phyloP scores from a whole-genome alignment of 805 yeast genomes.

The Saccharomycodes ludwigii region DNA sequence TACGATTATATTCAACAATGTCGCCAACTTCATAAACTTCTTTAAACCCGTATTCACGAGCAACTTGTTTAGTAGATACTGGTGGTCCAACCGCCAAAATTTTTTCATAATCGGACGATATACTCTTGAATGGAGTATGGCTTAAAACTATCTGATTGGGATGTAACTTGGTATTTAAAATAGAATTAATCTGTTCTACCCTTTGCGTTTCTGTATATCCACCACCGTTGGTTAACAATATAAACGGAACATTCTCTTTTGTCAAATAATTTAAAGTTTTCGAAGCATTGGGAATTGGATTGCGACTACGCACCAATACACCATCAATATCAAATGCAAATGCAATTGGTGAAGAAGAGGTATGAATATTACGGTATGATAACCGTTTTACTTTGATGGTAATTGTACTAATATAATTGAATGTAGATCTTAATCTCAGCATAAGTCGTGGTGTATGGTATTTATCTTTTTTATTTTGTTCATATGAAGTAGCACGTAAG shows the following conservation, averaged over 20 bases:
- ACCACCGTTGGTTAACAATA: conserved; percentile 86
- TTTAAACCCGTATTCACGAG: conserved; percentile 62
- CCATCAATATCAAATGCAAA: conserved; percentile 59
- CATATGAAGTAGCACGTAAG: too few species aligned
- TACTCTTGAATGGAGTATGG: conserved; percentile 71
- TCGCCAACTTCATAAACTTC: conserved; percentile 68
- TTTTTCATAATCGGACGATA: conserved; percentile 40
- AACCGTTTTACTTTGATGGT: too few species aligned
- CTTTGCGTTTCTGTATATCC: conserved; percentile 60
- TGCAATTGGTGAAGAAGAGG: conserved; percentile 12
- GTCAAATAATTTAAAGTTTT: conserved; percentile 46
- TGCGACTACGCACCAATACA: conserved; percentile 64
- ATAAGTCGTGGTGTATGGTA: too few species aligned
- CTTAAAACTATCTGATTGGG: conserved; percentile 66
- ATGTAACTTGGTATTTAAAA: conserved; percentile 27
- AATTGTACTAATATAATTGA: too few species aligned
- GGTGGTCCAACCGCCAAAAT: conserved; percentile 76
- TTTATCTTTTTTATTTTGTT: too few species aligned
- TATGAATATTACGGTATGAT: too few species aligned
- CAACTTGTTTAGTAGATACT: conserved; percentile 60
- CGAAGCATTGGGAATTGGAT: conserved; percentile 52
- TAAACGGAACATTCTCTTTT: conserved; percentile 51
- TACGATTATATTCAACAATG: conserved; percentile 42
- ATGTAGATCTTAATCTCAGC: too few species aligned
- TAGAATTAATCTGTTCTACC: conserved; percentile 35